Base-by-base conservation (phyloP, 1,139 yeast genomes). In the Candida sojae region DNA sequence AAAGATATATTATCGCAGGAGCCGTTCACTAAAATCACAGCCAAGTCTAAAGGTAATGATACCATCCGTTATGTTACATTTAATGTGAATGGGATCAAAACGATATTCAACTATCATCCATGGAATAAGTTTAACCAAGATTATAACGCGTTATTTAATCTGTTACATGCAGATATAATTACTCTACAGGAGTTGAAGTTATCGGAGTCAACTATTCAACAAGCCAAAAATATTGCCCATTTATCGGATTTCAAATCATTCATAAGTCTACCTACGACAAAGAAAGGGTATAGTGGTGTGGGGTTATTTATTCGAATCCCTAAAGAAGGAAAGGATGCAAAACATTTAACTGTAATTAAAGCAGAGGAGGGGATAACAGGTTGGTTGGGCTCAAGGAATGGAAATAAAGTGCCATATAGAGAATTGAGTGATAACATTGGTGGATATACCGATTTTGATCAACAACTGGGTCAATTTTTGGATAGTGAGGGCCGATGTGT, bases 361-460 rank as follows among this genome's bases (percentile, higher is more conserved):
- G 97, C 95, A 0, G 99, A 93, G 64, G 96, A 92, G 62, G 99
- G 99, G 0, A 69, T 93, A 10, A 87, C 97, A 0, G 99, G 98
- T 0, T 70, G 73, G 53, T 64, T 90, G 28, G 35, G 59, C 0
- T 57, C 62, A 6, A 57, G 53, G 25, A 48, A 49, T 21, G 52
- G 51, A 0, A 41, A 31, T 25, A 33, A 35, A 28, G 21, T 28
- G n/a, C 48, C 49, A 4, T 64, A 67, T 56, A 51, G 67, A 52
- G 65, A 69, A 46, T 51, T 48, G 51, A 58, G 52, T 45, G 56
- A 64, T 12, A 58, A 71, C 2, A 88, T 90, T 35, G 97, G 97
- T 12, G 96, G 96, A 0, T 92, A 92, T 58, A 84, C 86, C 0
- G 60, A 53, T 2, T 68, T 59, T 2, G 72, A 71, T 32, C 68